Percentiles rank a stretch among this genome's conserved stretches.
Evolutionary conservation across 2,329 filamentous ascomycete species (phyloP).

Genomic region (Aspergillus sp.): DNA sequence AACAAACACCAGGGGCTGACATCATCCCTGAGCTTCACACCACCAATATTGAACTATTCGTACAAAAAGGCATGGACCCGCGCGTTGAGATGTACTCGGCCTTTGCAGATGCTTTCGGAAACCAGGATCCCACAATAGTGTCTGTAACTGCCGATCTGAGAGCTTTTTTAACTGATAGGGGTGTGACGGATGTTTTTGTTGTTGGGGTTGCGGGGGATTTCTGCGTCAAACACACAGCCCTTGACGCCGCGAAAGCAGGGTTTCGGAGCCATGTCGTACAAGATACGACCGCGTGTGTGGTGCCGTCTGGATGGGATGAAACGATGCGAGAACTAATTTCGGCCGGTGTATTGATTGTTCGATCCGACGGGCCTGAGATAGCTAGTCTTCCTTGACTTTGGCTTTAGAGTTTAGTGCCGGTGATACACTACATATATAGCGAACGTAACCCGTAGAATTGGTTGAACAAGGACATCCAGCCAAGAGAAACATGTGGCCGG

Average conservation of each 20-base stretch:
- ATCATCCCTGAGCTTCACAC: conserved; percentile 70
- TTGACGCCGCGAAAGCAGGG: conserved; percentile 73
- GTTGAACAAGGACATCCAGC: background rate
- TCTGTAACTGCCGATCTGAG: conserved; percentile 60
- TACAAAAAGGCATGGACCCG: conserved; percentile 75
- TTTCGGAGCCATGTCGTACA: conserved; percentile 75
- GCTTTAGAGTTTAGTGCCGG: background rate
- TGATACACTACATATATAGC: background rate
- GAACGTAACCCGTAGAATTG: background rate
- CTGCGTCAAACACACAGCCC: conserved; percentile 79
- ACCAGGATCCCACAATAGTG: conserved; percentile 35
- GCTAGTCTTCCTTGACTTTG: conserved; percentile 43
- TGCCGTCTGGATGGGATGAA: conserved; percentile 58
- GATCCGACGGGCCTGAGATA: conserved; percentile 57
- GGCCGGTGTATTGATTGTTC: conserved; percentile 64
- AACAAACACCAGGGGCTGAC: conserved; percentile 68
- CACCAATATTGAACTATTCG: conserved; percentile 59
- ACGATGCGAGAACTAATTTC: conserved; percentile 55
- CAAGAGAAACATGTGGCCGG: background rate
- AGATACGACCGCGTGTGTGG: conserved; percentile 75
- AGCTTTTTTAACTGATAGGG: conserved; percentile 53
- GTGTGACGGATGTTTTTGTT: conserved; percentile 76
- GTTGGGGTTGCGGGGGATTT: conserved; percentile 87
- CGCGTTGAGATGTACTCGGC: conserved; percentile 91
- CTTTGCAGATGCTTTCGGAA: conserved; percentile 76